A percentile compares a stretch with the other conserved stretches of the same genome.
These are phyloP conservation scores for Cytospora leucostoma DNA, from an alignment of 2,329 filamentous ascomycete genomes.

Conservation along the genomic window DNA sequence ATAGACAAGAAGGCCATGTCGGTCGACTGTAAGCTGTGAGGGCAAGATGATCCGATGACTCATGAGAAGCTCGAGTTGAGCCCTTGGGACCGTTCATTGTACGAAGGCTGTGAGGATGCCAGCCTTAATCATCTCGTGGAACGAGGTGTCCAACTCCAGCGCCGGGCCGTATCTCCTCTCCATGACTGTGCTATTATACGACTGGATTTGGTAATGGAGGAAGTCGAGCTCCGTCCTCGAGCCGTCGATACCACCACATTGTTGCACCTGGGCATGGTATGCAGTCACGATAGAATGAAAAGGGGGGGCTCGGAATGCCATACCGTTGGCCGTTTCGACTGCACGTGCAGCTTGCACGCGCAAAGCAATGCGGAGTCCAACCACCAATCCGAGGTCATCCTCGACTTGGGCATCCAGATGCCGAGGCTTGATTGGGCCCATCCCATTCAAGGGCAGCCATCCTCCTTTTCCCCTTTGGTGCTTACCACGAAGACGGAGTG, in stretches of 20 bases:
- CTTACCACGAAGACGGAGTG: no score
- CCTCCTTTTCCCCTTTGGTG: no score
- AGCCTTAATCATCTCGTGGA: neutral
- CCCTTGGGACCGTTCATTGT: neutral
- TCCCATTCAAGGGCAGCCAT: no score
- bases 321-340: neutral
- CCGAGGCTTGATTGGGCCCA: no score
- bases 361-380: neutral
- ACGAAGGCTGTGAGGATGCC: neutral
- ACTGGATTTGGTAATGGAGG: neutral
- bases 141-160: neutral
- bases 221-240: neutral
- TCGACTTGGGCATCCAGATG: neutral
- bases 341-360: neutral
- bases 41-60: no score
- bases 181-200: neutral
- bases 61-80: neutral
- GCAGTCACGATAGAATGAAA: neutral
- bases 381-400: neutral
- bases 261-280: neutral
- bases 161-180: neutral
- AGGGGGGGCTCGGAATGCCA: neutral
- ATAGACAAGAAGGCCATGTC: neutral
- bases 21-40: neutral
- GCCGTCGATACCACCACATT: neutral